Evolutionary conservation across 108 stramenopile species (phyloP).

Genomic region (Craspedostauros australis): DNA sequence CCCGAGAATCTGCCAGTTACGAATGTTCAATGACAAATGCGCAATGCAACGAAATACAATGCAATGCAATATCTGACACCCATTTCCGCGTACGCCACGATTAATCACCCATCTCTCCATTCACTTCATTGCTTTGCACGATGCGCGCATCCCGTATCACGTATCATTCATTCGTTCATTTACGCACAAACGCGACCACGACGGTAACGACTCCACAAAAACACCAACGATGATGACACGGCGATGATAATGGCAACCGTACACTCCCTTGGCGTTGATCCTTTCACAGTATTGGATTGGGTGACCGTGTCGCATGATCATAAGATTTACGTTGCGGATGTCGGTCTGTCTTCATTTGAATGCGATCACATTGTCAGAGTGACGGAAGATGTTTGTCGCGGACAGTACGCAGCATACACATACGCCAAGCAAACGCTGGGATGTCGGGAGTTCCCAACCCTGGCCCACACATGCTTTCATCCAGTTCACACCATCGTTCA

Average conservation of each 20-base stretch:
- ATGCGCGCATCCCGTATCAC: too few species aligned
- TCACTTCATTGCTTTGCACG: too few species aligned
- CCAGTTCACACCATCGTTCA: slow-evolving; percentile 36
- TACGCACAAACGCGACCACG: neutral
- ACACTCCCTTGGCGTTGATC: too few species aligned
- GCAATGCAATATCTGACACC: too few species aligned
- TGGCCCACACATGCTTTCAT: slow-evolving; percentile 32
- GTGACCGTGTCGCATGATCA: slow-evolving; percentile 46
- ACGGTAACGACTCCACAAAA: neutral
- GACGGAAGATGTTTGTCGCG: slow-evolving; percentile 53
- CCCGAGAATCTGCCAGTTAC: too few species aligned
- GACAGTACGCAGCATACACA: slow-evolving; percentile 62
- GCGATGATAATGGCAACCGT: too few species aligned
- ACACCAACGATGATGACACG: neutral
- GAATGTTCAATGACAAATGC: too few species aligned
- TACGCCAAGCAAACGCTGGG: slow-evolving; percentile 82
- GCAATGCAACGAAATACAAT: too few species aligned
- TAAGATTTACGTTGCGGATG: slow-evolving; percentile 59
- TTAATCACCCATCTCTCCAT: too few species aligned
- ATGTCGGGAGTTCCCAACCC: slow-evolving; percentile 55
- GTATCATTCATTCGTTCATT: neutral
- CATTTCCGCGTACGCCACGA: too few species aligned
- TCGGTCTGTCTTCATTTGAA: slow-evolving; percentile 35
- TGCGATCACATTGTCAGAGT: slow-evolving; percentile 49
- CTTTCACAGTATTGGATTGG: slow-evolving; percentile 45